Evolutionary conservation across 768 basidiomycete genomes (phyloP).

Genomic region (Trametes elegans): DNA sequence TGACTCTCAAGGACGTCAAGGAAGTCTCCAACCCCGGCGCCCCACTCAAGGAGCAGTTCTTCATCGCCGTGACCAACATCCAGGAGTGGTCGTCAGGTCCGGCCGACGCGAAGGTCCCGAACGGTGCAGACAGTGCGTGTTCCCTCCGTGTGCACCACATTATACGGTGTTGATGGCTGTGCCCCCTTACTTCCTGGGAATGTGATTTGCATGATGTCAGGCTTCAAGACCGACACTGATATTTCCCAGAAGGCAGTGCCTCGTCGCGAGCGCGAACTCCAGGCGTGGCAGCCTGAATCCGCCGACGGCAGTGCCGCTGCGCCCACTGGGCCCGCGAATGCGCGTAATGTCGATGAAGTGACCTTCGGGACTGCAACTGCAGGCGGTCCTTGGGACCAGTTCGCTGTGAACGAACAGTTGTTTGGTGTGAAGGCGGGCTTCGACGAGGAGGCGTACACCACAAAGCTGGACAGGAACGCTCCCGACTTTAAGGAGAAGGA

Average conservation of each 20-base stretch:
- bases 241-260: constrained; percentile 58
- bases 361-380: constrained; percentile 61
- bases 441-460: constrained; percentile 94
- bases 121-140: constrained; percentile 64
- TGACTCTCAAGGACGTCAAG: constrained; percentile 75
- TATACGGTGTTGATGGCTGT: constrained; percentile 11
- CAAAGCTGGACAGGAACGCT: constrained; percentile 80
- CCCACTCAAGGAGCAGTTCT: constrained; percentile 67
- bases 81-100: constrained; percentile 73
- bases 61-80: constrained; percentile 72
- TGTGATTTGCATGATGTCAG: constrained; percentile 35
- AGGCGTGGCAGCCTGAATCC: constrained; percentile 63
- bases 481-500: constrained; percentile 89
- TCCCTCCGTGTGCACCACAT: not conserved
- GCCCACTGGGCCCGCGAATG: constrained; percentile 20
- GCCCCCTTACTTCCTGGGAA: not conserved
- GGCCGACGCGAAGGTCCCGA: constrained; percentile 52
- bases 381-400: constrained; percentile 82
- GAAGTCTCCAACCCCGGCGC: constrained; percentile 66
- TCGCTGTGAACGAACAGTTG: constrained; percentile 86
- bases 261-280: constrained; percentile 71
- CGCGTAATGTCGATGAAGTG: constrained; percentile 52
- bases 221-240: constrained; percentile 81
- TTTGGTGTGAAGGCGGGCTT: constrained; percentile 92
- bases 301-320: constrained; percentile 32